Base-by-base conservation (phyloP, 768 basidiomycete species). In the Auricularia heimuer region DNA sequence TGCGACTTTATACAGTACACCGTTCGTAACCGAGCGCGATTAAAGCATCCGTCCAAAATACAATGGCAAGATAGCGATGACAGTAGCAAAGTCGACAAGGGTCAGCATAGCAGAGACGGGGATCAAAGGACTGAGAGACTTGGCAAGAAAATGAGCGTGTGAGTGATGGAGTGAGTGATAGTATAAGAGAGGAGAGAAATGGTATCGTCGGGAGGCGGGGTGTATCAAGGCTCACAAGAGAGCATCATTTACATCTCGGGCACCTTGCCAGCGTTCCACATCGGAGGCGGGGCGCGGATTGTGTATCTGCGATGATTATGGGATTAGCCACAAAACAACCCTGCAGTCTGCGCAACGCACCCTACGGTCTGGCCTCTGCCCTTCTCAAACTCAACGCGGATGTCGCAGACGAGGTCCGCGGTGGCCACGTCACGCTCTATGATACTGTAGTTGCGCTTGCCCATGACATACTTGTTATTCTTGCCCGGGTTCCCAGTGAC, bases 401-500 rank as follows among this genome's bases (percentile, higher is more conserved):
- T 85, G 69, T 93, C 89, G 67, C 91, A 98, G 7, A 83, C 75
- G 68, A 98, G 70, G 4, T 89, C 87, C 0, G 87, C 87, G 4
- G 82, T 81, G 2, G 70, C 62, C 14, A 73, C 70, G 54, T 90
- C 83, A 78, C 83, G 87, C 37, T 80, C 75, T 7, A 91, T 84
- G 44, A 81, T 80, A 71, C 90, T 89, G 87, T 92, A 98, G 73
- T 98, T 98, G 44, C 95, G 83, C 64, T 84, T 78, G 2, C 91
- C 92, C 87, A 94, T 94, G 65, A 97, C 86, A 70, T 82, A 87
- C 70, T 86, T 90, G 64, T 86, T 84, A 73, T 91, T 92, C 44
- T 16, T 16, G 6, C 89, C 82, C n/a, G 80, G 66, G 36, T 81
- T 78, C 0, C 93, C 95, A 18, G 29, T 35, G 68, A 92, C 84